Conservation (phyloP, 352 stramenopile species). For the Pythium oligandrum region DNA sequence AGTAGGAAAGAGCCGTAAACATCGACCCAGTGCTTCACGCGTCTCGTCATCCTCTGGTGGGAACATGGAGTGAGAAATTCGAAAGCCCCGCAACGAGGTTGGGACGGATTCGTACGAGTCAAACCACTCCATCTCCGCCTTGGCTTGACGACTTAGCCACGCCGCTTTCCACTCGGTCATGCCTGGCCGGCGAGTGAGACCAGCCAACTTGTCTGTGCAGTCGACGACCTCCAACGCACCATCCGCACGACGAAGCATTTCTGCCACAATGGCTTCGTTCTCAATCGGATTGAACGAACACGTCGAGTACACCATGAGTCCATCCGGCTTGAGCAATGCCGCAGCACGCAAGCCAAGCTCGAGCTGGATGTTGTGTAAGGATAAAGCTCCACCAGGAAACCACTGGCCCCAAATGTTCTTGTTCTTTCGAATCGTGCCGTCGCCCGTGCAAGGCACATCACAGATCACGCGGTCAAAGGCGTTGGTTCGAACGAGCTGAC, state of each 20-base stretch:
- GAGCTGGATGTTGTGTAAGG: constrained; percentile 92
- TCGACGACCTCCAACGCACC: constrained; percentile 89
- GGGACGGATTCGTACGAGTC: constrained; percentile 48
- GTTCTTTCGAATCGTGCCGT: constrained; percentile 98
- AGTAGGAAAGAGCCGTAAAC: constrained; percentile 93
- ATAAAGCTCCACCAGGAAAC: constrained; percentile 78
- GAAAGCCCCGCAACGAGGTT: constrained; percentile 47
- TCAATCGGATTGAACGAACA: constrained; percentile 98
- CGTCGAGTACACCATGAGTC: constrained; percentile 94
- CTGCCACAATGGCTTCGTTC: constrained; percentile 95
- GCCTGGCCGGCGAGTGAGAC: constrained; percentile 39
- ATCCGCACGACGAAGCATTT: constrained; percentile 88
- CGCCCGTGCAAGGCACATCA: constrained; percentile 97
- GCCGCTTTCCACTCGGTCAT: constrained; percentile 57
- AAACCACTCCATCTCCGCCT: constrained; percentile 49
- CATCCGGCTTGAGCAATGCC: constrained; percentile 84
- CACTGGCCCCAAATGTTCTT: constrained; percentile 90
- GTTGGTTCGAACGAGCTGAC: constrained; percentile 30
- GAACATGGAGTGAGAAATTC: constrained; percentile 79
- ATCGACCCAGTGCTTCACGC: constrained; percentile 53
- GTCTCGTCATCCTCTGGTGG: constrained; percentile 52
- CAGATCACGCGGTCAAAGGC: constrained; percentile 97
- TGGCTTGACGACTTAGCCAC: constrained; percentile 45
- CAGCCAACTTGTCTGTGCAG: constrained; percentile 39
- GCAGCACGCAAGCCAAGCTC: constrained; percentile 89